Base-by-base conservation (phyloP, 305 asterid genomes). In the Plantago coronopus region DNA sequence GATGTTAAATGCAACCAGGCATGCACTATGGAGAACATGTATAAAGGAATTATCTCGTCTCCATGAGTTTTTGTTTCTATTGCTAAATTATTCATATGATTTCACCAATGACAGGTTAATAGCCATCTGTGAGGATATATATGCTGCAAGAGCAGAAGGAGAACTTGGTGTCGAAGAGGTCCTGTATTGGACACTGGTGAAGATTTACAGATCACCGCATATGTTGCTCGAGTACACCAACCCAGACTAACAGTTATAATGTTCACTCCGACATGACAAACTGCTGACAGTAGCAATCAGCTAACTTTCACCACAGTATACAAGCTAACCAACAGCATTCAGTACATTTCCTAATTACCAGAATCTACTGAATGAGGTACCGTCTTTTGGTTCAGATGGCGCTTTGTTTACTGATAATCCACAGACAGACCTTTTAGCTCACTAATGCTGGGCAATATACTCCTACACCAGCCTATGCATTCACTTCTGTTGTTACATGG, bases 121-220 rank as follows among this genome's bases (percentile, higher is more conserved):
- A 51, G 97, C 96, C 73, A 87, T 93, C 50, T 87, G 95, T 53
- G 99, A 89, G 79, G 96, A 93, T 72, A 89, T 93, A 68, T 93
- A 83, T 58, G 96, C 99, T 62, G 95, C 97, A 31, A 76, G 99
- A 68, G 96, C 99, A 53, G 99, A 89, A 78, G 96, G 96, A 18
- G 99, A 89, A 72, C 94, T 93, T 34, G 97, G 83, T 67, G 96
- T 93, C 17, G 97, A 93, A 75, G 99, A 93, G 83, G 87, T 85
- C 65, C 88, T 89, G 16, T 85, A 89, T 72, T 87, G 95, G 97
- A 93, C 97, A n/a, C 65, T 89, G 62, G 85, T 93, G 27, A 93
- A 89, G 87, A 83, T 93, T 68, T 93, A 93, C 78, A 62, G 95
- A 71, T 89, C 96, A 6, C 99, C 95, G 0, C 96, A 93, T 69